Evolutionary conservation across 1,284 basidiomycete genomes (phyloP).

Genomic region (Ustilago lituana): DNA sequence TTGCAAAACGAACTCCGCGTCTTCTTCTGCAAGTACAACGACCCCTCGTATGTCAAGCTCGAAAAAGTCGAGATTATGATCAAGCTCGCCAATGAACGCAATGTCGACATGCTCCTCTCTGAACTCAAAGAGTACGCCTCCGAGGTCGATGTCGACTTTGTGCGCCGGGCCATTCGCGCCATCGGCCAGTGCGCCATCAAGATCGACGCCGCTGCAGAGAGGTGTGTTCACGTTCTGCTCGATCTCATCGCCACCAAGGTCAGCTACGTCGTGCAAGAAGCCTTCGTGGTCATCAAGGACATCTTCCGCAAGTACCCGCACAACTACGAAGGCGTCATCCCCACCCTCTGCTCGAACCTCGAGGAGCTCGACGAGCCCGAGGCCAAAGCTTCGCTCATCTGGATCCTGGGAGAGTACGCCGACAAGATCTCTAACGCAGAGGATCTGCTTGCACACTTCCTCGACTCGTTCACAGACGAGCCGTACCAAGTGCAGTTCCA

Average conservation of each 20-base stretch:
- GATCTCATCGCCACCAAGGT: conserved; percentile 91
- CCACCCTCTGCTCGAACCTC: conserved; percentile 90
- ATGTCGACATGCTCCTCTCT: conserved; percentile 91
- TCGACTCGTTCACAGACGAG: conserved; percentile 92
- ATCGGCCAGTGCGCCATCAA: conserved; percentile 97
- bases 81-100: conserved; percentile 86
- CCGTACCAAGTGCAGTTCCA: conserved; percentile 94
- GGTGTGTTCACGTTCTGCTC: conserved; percentile 91
- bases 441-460: conserved; percentile 87
- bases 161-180: conserved; percentile 89
- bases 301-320: conserved; percentile 98
- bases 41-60: conserved; percentile 96
- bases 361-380: conserved; percentile 98
- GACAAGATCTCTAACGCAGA: conserved; percentile 96
- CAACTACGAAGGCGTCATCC: conserved; percentile 95
- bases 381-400: conserved; percentile 95
- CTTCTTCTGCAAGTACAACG: conserved; percentile 99
- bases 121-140: conserved; percentile 98
- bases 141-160: conserved; percentile 98
- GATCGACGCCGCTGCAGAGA: conserved; percentile 89
- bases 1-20: conserved; percentile 95
- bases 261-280: conserved; percentile 97
- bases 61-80: conserved; percentile 99
- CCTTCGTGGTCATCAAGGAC: conserved; percentile 98
- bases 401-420: conserved; percentile 98